phyloP scores from a whole-genome alignment of 2,329 filamentous ascomycete species.

The Hawksworthiomyces lignivorus region DNA sequence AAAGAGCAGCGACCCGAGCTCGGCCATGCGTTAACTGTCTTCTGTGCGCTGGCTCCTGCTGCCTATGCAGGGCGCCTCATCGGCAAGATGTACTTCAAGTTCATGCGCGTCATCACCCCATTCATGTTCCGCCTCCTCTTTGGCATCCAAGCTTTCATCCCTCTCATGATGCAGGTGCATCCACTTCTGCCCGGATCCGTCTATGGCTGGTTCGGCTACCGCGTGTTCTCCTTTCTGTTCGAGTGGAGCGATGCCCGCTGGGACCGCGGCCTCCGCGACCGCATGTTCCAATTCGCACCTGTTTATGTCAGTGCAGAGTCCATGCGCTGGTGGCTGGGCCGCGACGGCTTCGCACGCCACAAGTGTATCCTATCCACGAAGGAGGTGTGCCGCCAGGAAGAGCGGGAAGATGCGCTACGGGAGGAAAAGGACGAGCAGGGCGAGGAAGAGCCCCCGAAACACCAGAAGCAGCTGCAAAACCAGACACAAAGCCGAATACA shows the following conservation, averaged over 20 bases:
- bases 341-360: conserved; percentile 70
- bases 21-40: conserved; percentile 74
- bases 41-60: conserved; percentile 84
- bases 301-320: conserved; percentile 84
- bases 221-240: conserved; percentile 84
- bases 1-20: conserved; percentile 85
- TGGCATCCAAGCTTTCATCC: conserved; percentile 89
- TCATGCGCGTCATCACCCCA: conserved; percentile 76
- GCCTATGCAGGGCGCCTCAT: conserved; percentile 84
- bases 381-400: conserved; percentile 58
- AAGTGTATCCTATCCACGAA: conserved; percentile 80
- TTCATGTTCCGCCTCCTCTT: conserved; percentile 73
- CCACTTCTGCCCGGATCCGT: conserved; percentile 52
- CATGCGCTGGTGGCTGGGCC: conserved; percentile 93
- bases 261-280: conserved; percentile 70
- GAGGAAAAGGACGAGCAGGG: conserved; percentile 15
- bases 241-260: conserved; percentile 78
- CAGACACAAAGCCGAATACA: too few species aligned
- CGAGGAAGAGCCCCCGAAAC: too few species aligned
- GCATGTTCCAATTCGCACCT: conserved; percentile 88
- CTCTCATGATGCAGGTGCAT: conserved; percentile 86
- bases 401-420: conserved; percentile 28
- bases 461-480: too few species aligned
- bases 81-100: conserved; percentile 82
- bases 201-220: conserved; percentile 79